A percentile compares a stretch with the other conserved stretches of the same genome.
phyloP scores from a whole-genome alignment of 1,139 yeast species.

The Yamadazyma diospyri region DNA sequence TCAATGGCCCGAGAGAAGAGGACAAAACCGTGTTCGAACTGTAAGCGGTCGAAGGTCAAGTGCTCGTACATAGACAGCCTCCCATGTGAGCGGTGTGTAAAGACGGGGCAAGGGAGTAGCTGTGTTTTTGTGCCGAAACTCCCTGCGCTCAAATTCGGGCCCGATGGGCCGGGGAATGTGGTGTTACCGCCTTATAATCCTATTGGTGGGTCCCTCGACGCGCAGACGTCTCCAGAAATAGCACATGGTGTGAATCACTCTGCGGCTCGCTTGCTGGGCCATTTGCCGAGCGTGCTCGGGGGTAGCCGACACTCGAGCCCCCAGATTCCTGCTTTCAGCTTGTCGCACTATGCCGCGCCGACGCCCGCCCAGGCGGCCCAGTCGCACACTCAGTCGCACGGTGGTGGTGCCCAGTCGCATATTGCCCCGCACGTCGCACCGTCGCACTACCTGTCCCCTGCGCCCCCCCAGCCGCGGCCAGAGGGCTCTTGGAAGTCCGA shows the following conservation, averaged over 20 bases:
- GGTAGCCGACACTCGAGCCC: not conserved
- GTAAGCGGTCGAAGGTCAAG: constrained; percentile 62
- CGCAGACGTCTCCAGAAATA: no score
- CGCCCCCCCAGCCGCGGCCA: not conserved
- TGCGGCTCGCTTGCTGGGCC: no score
- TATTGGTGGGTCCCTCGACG: no score
- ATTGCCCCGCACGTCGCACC: no score
- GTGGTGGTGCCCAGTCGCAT: no score
- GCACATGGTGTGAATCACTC: no score
- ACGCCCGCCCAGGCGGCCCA: not conserved
- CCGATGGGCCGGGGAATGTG: not conserved
- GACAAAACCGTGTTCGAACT: constrained; percentile 61
- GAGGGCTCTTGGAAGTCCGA: constrained; percentile 32
- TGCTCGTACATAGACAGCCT: constrained; percentile 47
- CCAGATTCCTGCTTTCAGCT: not conserved
- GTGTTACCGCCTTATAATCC: not conserved
- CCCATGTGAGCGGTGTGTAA: constrained; percentile 59
- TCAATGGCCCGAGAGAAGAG: constrained; percentile 45
- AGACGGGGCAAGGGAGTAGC: constrained; percentile 39
- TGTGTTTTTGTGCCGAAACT: constrained; percentile 59
- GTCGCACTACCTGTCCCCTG: no score
- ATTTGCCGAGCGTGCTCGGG: no score
- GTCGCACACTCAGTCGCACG: no score
- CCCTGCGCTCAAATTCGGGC: constrained; percentile 38
- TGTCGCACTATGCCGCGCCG: not conserved